Conservation (phyloP, 2,329 filamentous ascomycete genomes). For the Clarireedia paspali region DNA sequence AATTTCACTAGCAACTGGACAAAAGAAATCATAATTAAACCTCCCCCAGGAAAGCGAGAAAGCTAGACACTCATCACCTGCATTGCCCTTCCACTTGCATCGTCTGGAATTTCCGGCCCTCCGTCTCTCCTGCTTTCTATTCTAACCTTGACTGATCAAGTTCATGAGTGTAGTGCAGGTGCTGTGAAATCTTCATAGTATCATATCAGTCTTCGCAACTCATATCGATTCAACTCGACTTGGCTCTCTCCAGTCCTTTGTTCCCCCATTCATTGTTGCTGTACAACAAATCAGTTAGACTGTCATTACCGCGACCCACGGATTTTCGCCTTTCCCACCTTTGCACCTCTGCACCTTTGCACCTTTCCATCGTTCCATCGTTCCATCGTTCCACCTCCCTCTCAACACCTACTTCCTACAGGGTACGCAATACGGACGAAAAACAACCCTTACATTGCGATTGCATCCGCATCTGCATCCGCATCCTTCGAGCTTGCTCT, state of each 20-base stretch:
- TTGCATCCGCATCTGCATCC: not conserved
- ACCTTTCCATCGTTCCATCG: not conserved
- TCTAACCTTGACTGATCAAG: no score
- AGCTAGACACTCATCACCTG: no score
- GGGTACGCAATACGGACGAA: not conserved
- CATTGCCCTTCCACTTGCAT: no score
- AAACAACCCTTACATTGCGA: not conserved
- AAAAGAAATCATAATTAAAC: not conserved
- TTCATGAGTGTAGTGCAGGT: no score
- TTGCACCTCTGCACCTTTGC: not conserved
- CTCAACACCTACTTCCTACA: not conserved
- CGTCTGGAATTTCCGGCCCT: no score
- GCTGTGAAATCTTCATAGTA: no score
- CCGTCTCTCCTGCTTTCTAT: no score
- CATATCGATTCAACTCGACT: not conserved
- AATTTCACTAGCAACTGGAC: not conserved
- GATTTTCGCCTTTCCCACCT: not conserved
- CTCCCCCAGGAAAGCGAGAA: no score
- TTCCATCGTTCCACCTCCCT: not conserved
- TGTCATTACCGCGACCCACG: not conserved
- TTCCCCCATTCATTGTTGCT: constrained; percentile 5
- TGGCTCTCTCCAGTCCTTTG: not conserved
- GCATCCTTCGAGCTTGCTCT: constrained; percentile 4
- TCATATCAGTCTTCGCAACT: not conserved
- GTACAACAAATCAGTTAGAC: constrained; percentile 10